Conservation (phyloP, 768 basidiomycete genomes). For the Solioccasus polychromus region DNA sequence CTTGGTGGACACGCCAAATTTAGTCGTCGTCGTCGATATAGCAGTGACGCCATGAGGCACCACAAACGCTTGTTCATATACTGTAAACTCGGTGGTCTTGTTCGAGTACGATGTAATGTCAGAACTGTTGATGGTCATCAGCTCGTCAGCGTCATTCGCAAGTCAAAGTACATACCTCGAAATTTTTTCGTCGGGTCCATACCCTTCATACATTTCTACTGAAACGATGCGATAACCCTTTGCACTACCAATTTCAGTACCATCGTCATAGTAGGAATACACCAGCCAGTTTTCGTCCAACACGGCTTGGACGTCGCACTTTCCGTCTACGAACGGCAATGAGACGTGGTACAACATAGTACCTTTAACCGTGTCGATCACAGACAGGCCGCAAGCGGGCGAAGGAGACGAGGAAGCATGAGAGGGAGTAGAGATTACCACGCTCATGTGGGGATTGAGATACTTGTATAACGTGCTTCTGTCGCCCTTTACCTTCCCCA, state of each 20-base stretch:
- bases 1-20: conserved; percentile 83
- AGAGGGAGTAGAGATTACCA: conserved; percentile 53
- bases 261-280: conserved; percentile 77
- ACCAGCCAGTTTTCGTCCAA: conserved; percentile 93
- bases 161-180: conserved; percentile 53
- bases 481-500: conserved; percentile 84
- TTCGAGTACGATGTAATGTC: conserved; percentile 55
- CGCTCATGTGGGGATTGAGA: conserved; percentile 77
- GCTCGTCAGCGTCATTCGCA: not conserved
- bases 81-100: conserved; percentile 50
- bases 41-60: conserved; percentile 69
- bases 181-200: conserved; percentile 61
- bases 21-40: conserved; percentile 74
- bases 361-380: conserved; percentile 81
- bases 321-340: conserved; percentile 43
- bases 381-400: conserved; percentile 58
- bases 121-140: conserved; percentile 35
- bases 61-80: conserved; percentile 67
- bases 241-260: conserved; percentile 42
- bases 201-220: conserved; percentile 88
- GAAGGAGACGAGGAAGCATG: conserved; percentile 11
- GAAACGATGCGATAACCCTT: conserved; percentile 75
- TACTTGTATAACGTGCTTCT: conserved; percentile 93
- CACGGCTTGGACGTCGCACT: conserved; percentile 64
- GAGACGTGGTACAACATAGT: conserved; percentile 64